A percentile compares a stretch with the other conserved stretches of the same genome.
Evolutionary conservation across 805 yeast species (phyloP).

Genomic region (Sporopachydermia quercuum): DNA sequence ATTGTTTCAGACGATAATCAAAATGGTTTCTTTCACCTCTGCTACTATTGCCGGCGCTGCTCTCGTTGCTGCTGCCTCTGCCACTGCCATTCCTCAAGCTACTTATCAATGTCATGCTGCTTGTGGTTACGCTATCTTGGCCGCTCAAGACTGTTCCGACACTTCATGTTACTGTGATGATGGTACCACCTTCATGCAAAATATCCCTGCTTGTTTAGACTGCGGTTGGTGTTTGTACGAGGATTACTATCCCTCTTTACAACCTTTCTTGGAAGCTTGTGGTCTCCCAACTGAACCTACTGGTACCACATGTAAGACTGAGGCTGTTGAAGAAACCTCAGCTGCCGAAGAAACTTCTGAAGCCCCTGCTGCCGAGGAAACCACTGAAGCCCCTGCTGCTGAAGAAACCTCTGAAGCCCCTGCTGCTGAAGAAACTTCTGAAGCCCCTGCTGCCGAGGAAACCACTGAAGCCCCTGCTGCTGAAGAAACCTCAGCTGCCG

Average conservation of each 20-base stretch:
- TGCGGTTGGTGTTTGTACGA: constrained; percentile 26
- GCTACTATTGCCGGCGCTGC: constrained; percentile 11
- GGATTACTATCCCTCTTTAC: constrained; percentile 18
- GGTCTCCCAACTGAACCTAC: constrained; percentile 18
- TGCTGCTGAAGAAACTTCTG: constrained; percentile 6
- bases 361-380: constrained; percentile 4
- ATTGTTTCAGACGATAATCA: too few relatives aligned
- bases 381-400: background rate
- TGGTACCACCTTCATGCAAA: constrained; percentile 10
- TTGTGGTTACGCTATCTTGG: constrained; percentile 20
- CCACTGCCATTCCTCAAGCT: constrained; percentile 16
- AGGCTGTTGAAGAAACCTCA: constrained; percentile 10
- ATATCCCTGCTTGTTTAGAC: constrained; percentile 18
- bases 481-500: background rate
- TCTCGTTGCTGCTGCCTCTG: constrained; percentile 16
- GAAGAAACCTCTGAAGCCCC: constrained; percentile 2
- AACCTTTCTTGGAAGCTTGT: constrained; percentile 17
- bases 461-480: constrained; percentile 3
- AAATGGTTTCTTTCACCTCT: background rate
- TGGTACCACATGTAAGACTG: constrained; percentile 17
- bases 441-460: background rate
- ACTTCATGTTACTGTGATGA: constrained; percentile 14
- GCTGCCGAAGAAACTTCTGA: constrained; percentile 5
- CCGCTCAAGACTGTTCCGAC: constrained; percentile 19
- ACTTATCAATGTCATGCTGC: constrained; percentile 19